Percentiles rank a stretch among this genome's conserved stretches.
phyloP scores from a whole-genome alignment of 1,284 basidiomycete genomes.

The Coniophora puteana region DNA sequence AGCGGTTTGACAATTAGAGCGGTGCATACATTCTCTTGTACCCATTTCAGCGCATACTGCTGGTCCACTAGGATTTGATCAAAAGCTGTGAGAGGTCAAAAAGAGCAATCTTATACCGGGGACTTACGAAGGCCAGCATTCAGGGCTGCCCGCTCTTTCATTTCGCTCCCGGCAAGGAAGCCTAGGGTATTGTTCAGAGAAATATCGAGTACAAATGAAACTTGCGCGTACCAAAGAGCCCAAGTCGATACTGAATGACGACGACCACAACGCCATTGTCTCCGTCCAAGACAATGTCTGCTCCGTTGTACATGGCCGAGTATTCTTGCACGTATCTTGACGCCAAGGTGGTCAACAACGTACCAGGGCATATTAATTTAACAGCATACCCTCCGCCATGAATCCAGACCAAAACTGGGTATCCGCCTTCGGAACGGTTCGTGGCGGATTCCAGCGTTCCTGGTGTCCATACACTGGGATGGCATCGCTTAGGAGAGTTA shows the following conservation, averaged over 20 bases:
- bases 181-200: too few species aligned
- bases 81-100: constrained; percentile 4
- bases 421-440: background rate
- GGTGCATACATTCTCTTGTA: constrained; percentile 23
- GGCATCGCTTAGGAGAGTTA: background rate
- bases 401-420: constrained; percentile 3
- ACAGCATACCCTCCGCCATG: constrained; percentile 4
- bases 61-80: constrained; percentile 22
- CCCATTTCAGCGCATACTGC: constrained; percentile 26
- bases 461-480: background rate
- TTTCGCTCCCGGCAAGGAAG: constrained; percentile 23
- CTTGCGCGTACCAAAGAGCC: constrained; percentile 1
- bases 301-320: background rate
- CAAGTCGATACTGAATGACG: constrained; percentile 1
- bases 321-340: background rate
- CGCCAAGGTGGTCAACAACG: too few species aligned
- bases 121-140: constrained; percentile 29
- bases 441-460: background rate
- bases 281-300: background rate
- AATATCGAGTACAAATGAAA: too few species aligned
- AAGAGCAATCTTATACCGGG: background rate
- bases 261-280: background rate
- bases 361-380: too few species aligned
- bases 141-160: constrained; percentile 22
- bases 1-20: background rate